phyloP scores from a whole-genome alignment of 805 yeast species.

The Cyberlindnera maritima region DNA sequence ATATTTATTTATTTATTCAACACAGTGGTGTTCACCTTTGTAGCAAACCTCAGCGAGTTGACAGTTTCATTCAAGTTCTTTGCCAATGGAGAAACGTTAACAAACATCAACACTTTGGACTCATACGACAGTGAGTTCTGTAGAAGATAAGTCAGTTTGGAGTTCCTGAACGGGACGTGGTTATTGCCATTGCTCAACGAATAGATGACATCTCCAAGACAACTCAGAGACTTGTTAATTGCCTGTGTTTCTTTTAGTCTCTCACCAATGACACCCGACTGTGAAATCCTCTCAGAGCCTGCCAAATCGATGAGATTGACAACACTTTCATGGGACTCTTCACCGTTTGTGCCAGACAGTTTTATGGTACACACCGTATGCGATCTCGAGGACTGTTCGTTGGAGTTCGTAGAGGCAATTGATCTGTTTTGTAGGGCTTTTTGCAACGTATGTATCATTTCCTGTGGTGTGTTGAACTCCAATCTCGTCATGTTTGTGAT shows the following conservation, averaged over 20 bases:
- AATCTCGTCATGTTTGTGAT: constrained; percentile 58
- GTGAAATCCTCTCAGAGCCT: constrained; percentile 82
- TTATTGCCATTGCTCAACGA: constrained; percentile 53
- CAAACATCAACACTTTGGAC: constrained; percentile 92
- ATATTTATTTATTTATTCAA: constrained; percentile 13
- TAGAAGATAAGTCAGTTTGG: constrained; percentile 82
- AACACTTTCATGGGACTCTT: constrained; percentile 58
- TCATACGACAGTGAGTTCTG: constrained; percentile 82
- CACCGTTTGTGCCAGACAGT: constrained; percentile 54
- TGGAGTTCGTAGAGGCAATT: constrained; percentile 78
- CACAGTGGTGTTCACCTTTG: constrained; percentile 66
- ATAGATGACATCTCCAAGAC: constrained; percentile 85
- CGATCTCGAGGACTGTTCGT: constrained; percentile 86
- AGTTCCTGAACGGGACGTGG: constrained; percentile 93
- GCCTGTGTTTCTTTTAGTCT: constrained; percentile 83
- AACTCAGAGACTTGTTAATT: constrained; percentile 83
- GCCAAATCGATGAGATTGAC: constrained; percentile 88
- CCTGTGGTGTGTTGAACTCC: constrained; percentile 42
- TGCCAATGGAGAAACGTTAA: constrained; percentile 70
- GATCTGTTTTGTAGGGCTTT: constrained; percentile 62
- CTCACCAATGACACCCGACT: constrained; percentile 77
- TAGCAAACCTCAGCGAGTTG: constrained; percentile 85
- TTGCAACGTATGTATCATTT: constrained; percentile 48
- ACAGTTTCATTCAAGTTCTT: constrained; percentile 71
- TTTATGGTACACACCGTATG: constrained; percentile 76